These are phyloP conservation scores for Nakaseomyces glabratus DNA, from an alignment of 1,139 yeast genomes.

Conservation along the genomic window DNA sequence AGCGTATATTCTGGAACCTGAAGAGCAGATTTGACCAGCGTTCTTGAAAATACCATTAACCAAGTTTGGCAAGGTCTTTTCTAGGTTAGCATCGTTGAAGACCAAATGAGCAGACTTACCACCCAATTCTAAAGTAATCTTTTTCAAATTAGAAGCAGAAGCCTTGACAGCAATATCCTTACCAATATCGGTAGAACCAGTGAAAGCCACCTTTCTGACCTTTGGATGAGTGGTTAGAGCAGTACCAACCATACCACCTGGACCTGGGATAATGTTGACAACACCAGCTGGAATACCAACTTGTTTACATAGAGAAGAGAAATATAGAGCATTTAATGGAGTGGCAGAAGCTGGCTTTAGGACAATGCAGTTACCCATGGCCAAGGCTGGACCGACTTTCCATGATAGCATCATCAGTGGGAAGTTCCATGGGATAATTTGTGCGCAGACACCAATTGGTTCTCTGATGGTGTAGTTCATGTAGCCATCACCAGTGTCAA, in stretches of 20 bases:
- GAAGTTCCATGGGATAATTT: conserved; percentile 88
- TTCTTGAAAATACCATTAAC: conserved; percentile 61
- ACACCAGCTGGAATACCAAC: conserved; percentile 80
- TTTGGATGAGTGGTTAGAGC: conserved; percentile 60
- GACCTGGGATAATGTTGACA: conserved; percentile 65
- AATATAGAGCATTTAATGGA: conserved; percentile 64
- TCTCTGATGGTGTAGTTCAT: conserved; percentile 58
- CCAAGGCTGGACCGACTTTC: conserved; percentile 76
- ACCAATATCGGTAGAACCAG: conserved; percentile 77
- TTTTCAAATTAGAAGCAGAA: conserved; percentile 59
- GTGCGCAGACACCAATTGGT: conserved; percentile 83
- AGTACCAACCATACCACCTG: conserved; percentile 66
- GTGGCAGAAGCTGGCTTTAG: conserved; percentile 73
- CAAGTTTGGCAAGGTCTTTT: conserved; percentile 50
- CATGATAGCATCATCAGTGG: conserved; percentile 74
- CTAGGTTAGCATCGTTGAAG: conserved; percentile 62
- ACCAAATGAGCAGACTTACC: conserved; percentile 79
- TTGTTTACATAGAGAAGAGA: conserved; percentile 52
- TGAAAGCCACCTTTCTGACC: conserved; percentile 71
- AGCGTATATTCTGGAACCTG: conserved; percentile 74
- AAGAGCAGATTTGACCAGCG: conserved; percentile 83
- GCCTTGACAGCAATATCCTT: conserved; percentile 61
- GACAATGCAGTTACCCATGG: conserved; percentile 69
- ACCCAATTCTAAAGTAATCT: conserved; percentile 76
- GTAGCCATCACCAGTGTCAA: conserved; percentile 52